These are phyloP conservation scores for Solanum neorickii DNA, from an alignment of 257 asterid genomes.

Conservation along the genomic window DNA sequence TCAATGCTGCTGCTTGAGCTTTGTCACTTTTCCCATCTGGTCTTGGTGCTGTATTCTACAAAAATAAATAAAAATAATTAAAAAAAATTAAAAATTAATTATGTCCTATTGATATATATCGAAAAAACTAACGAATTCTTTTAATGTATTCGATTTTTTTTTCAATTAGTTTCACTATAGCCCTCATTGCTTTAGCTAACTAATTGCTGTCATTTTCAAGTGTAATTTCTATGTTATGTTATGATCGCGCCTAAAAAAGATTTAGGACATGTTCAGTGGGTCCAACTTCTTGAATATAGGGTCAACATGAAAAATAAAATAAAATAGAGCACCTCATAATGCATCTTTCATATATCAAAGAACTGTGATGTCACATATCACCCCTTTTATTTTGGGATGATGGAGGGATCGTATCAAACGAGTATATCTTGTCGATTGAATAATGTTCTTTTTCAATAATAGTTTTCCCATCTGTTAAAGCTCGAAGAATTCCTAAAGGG, in stretches of 20 bases:
- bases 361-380: not conserved
- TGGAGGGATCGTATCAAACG: too few species aligned
- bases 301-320: not conserved
- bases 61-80: not conserved
- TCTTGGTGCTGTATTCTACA: slow-evolving; percentile 51
- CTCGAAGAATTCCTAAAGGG: too few species aligned
- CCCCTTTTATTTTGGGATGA: rapidly evolving
- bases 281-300: not conserved
- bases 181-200: not conserved
- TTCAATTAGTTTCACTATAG: not conserved
- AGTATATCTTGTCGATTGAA: too few species aligned
- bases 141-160: not conserved
- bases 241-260: not conserved
- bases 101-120: not conserved
- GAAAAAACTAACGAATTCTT: not conserved
- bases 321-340: not conserved
- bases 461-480: too few species aligned
- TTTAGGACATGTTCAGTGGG: not conserved
- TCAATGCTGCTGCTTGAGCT: slow-evolving; percentile 55
- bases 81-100: too few species aligned
- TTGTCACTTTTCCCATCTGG: slow-evolving; percentile 26
- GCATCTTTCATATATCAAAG: not conserved
- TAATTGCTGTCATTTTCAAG: not conserved
- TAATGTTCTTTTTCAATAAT: too few species aligned
- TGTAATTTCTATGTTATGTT: not conserved